Conservation (phyloP, 2,329 filamentous ascomycete genomes). For the Aspergillus tubingensis region DNA sequence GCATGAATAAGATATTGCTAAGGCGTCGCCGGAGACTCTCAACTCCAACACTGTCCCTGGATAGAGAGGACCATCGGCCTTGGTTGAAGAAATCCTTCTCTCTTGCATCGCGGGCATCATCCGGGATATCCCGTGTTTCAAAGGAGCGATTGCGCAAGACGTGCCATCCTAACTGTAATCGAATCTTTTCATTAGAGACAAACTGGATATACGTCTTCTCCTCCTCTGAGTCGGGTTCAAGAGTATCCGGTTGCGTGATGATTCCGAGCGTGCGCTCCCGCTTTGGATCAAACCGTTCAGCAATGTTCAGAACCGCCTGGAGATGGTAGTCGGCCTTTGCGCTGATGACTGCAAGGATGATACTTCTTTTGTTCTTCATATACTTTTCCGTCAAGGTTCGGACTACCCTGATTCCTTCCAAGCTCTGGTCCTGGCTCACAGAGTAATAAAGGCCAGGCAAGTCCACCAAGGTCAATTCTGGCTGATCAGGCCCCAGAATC, state of each 20-base stretch:
- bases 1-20: conserved; percentile 37
- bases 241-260: conserved; percentile 51
- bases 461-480: conserved; percentile 63
- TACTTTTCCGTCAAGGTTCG: conserved; percentile 54
- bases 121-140: conserved; percentile 31
- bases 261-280: conserved; percentile 46
- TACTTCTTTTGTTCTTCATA: conserved; percentile 59
- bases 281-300: conserved; percentile 35
- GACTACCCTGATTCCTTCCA: conserved; percentile 56
- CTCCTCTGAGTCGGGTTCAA: conserved; percentile 37
- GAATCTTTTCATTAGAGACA: conserved; percentile 44
- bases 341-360: conserved; percentile 59
- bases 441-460: conserved; percentile 61
- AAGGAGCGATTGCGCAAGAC: conserved; percentile 49
- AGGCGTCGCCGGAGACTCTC: conserved; percentile 41
- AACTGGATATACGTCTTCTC: conserved; percentile 40
- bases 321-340: conserved; percentile 57
- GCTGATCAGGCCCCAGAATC: conserved; percentile 60
- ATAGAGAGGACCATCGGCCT: conserved; percentile 29
- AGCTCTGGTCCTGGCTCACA: conserved; percentile 55
- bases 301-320: conserved; percentile 58
- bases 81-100: conserved; percentile 39
- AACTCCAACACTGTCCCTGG: conserved; percentile 33
- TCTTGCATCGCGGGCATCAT: conserved; percentile 31
- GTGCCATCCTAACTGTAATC: conserved; percentile 53